Evolutionary conservation across 2,329 filamentous ascomycete species (phyloP), one percentile per base, ranked within the genome.

Genomic region (Colletotrichum aenigma): DNA sequence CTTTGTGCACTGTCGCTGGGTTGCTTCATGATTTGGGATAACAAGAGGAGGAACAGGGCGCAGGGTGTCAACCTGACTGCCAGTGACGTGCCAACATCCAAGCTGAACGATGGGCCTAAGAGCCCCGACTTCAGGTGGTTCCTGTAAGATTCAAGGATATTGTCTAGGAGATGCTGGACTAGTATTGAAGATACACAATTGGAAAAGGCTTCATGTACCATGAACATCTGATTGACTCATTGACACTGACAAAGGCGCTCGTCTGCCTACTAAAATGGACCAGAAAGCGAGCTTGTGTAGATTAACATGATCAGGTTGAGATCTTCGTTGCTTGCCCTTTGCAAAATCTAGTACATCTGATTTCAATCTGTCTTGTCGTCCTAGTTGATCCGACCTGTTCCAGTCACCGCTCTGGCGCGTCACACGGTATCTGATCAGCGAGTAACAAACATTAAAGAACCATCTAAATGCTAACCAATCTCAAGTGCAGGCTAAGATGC

Each of bases 111-210:
- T 78, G 89, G 89, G 0, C 89, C 89, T 0, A 81, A 79, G 13
- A 84, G 82, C 15, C 81, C 82, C 5, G 86, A 89, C 32, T 91
- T 90, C 76, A 83, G 89, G 5, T 91, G 89, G 89, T 90, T 90
- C 78, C 78, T 86, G 64, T 86, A 34, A 68, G 24, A 18, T 48
- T 48, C 24, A 3, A 60, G 58, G 5, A 13, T 12, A 4, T 9
- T 7, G 30, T 18, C 1, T 13, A 9, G 6, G n/a, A 15, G 8
- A 34, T 32, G 6, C 6, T n/a, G 15, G 9, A 34, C 15, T 18
- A n/a, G 4, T 12, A n/a, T 13, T 26, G 3, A 21, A 15, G 18
- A 34, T 21, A 34, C 2, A 48, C 18, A 9, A 12, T 43, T n/a
- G 10, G 7, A 48, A 48, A 48, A 3, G 18, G 9, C 18, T 48